Conservation (phyloP, 768 basidiomycete species). For the Mycena galericulata region DNA sequence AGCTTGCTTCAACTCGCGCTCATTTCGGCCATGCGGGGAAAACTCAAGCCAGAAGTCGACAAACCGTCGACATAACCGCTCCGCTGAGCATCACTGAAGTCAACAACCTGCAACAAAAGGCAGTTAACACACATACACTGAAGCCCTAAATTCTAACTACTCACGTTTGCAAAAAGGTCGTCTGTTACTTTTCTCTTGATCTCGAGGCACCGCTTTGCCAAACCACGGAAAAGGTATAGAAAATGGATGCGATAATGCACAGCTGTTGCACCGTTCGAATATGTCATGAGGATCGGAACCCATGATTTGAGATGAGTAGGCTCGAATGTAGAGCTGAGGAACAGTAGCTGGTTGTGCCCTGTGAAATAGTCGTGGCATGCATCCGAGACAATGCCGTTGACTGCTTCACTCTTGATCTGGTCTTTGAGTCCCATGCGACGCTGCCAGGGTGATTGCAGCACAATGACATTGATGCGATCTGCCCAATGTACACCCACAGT, state of each 20-base stretch:
- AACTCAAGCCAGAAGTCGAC: slow-evolving; percentile 39
- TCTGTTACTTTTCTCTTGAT: slow-evolving; percentile 28
- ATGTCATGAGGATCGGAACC: slow-evolving; percentile 49
- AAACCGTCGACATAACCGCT: slow-evolving; percentile 44
- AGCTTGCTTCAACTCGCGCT: slow-evolving; percentile 21
- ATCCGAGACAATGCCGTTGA: slow-evolving; percentile 52
- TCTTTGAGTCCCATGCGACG: slow-evolving; percentile 33
- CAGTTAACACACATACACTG: neutral
- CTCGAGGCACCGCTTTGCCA: slow-evolving; percentile 38
- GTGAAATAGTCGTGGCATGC: slow-evolving; percentile 51
- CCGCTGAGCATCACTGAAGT: slow-evolving; percentile 51
- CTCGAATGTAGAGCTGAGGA: slow-evolving; percentile 47
- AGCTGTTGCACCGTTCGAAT: slow-evolving; percentile 47
- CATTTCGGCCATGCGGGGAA: slow-evolving; percentile 9
- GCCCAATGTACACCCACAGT: slow-evolving; percentile 26
- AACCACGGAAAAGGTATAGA: slow-evolving; percentile 42
- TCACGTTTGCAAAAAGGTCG: slow-evolving; percentile 23
- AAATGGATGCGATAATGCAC: slow-evolving; percentile 50
- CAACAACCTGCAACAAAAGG: slow-evolving; percentile 43
- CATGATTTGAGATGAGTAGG: slow-evolving; percentile 41
- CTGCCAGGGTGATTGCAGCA: slow-evolving; percentile 39
- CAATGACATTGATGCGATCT: slow-evolving; percentile 33
- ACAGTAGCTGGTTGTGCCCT: slow-evolving; percentile 43
- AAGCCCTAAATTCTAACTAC: neutral
- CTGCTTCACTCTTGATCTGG: slow-evolving; percentile 29